Evolutionary conservation across 495 filamentous ascomycete species (phyloP).

Genomic region (Neurospora sp.): DNA sequence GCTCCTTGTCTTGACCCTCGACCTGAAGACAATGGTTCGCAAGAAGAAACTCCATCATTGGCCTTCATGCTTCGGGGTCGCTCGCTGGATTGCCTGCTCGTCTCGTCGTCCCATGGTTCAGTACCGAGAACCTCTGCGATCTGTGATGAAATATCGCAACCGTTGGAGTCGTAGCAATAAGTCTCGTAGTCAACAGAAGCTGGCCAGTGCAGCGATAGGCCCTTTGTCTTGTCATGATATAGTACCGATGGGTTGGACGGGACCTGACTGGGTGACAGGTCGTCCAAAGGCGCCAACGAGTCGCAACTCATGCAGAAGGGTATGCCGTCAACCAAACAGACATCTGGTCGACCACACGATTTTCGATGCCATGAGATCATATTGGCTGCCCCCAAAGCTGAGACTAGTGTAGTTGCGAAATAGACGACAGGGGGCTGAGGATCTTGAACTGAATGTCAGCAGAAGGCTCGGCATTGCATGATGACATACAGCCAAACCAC

Average conservation of each 20-base stretch:
- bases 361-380: constrained; percentile 12
- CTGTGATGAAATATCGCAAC: background rate
- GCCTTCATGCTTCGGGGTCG: background rate
- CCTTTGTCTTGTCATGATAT: background rate
- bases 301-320: constrained; percentile 16
- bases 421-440: background rate
- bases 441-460: background rate
- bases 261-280: constrained; percentile 6
- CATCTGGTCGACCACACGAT: constrained; percentile 10
- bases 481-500: background rate
- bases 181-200: background rate
- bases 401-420: background rate
- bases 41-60: background rate
- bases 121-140: background rate
- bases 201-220: background rate
- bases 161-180: background rate
- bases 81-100: background rate
- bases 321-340: constrained; percentile 2
- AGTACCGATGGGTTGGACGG: constrained; percentile 7
- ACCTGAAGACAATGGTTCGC: background rate
- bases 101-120: background rate
- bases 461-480: background rate
- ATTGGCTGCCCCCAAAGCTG: background rate
- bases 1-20: too few species aligned
- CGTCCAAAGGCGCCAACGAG: constrained; percentile 6